Conservation (phyloP, 495 filamentous ascomycete genomes). For the Thermothielavioides terrestris region DNA sequence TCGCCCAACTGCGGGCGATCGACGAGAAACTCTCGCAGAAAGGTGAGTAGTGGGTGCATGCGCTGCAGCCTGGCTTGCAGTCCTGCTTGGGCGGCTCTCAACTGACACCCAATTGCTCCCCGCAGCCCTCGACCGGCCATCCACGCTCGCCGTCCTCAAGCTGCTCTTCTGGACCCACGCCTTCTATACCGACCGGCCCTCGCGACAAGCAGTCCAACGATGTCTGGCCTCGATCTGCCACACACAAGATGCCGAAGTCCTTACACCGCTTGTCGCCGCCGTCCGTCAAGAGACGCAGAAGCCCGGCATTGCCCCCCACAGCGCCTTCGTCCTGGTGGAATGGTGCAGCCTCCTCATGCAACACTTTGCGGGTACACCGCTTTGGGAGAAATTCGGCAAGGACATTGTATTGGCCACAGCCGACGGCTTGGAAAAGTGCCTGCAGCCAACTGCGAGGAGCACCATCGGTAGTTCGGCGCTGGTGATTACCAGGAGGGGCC, state of each 20-base stretch:
- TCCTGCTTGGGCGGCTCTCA: background rate
- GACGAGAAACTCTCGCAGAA: slow-evolving; percentile 41
- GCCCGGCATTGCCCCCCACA: slow-evolving; percentile 61
- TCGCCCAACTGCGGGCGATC: slow-evolving; percentile 34
- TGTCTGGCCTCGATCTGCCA: slow-evolving; percentile 61
- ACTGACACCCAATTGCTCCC: background rate
- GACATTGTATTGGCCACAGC: slow-evolving; percentile 54
- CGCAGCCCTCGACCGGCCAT: slow-evolving; percentile 34
- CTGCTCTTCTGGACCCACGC: slow-evolving; percentile 78
- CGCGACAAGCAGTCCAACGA: slow-evolving; percentile 68
- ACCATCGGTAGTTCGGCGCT: slow-evolving; percentile 58
- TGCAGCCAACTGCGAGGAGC: slow-evolving; percentile 50
- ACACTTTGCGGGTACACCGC: slow-evolving; percentile 41
- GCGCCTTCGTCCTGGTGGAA: slow-evolving; percentile 80
- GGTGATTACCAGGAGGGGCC: slow-evolving; percentile 60
- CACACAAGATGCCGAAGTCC: slow-evolving; percentile 40
- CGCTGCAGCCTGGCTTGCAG: background rate
- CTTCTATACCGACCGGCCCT: slow-evolving; percentile 76
- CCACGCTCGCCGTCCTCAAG: slow-evolving; percentile 44
- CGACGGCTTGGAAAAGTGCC: slow-evolving; percentile 64
- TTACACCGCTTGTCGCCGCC: slow-evolving; percentile 52
- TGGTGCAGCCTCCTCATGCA: slow-evolving; percentile 77
- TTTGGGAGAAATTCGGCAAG: slow-evolving; percentile 58
- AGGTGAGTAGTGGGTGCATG: slow-evolving; percentile 27
- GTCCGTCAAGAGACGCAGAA: slow-evolving; percentile 61